Evolutionary conservation across 1,139 yeast species (phyloP).

Genomic region (Zygoascus meyerae): DNA sequence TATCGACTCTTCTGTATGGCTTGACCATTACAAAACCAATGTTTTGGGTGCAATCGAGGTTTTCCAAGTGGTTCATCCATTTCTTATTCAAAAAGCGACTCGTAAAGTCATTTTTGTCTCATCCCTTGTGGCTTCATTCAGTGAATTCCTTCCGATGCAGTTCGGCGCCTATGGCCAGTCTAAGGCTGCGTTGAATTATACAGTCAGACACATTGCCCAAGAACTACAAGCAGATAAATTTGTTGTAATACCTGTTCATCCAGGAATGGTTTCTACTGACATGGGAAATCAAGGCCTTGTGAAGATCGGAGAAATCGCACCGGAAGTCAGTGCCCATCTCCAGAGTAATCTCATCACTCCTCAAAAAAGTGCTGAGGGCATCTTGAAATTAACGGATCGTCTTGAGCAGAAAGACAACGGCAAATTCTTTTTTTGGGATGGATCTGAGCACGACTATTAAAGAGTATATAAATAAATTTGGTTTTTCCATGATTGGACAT

Average conservation of each 20-base stretch:
- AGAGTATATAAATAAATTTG: no score
- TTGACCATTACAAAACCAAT: slow-evolving; percentile 29
- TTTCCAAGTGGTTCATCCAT: slow-evolving; percentile 19
- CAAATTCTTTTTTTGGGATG: slow-evolving; percentile 15
- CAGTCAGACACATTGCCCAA: slow-evolving; percentile 23
- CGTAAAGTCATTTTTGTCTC: slow-evolving; percentile 26
- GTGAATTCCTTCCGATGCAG: slow-evolving; percentile 17
- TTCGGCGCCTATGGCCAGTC: slow-evolving; percentile 34
- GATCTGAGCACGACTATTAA: slow-evolving; percentile 11
- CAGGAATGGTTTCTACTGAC: slow-evolving; percentile 34
- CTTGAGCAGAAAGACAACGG: slow-evolving; percentile 12
- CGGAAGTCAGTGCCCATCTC: neutral
- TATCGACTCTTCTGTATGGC: slow-evolving; percentile 28
- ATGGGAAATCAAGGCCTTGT: slow-evolving; percentile 19
- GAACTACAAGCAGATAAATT: slow-evolving; percentile 27
- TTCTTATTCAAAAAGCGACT: slow-evolving; percentile 19
- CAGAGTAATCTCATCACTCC: slow-evolving; percentile 1
- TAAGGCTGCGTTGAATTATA: slow-evolving; percentile 36
- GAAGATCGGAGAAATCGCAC: neutral
- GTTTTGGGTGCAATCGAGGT: slow-evolving; percentile 35
- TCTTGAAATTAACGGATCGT: slow-evolving; percentile 10
- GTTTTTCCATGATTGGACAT: no score
- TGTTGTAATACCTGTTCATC: slow-evolving; percentile 29
- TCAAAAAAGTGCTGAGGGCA: slow-evolving; percentile 14
- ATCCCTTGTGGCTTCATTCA: slow-evolving; percentile 27